Percentiles rank a stretch among this genome's conserved stretches.
Conservation (phyloP, 495 filamentous ascomycete species). For the Neurospora terricola region DNA sequence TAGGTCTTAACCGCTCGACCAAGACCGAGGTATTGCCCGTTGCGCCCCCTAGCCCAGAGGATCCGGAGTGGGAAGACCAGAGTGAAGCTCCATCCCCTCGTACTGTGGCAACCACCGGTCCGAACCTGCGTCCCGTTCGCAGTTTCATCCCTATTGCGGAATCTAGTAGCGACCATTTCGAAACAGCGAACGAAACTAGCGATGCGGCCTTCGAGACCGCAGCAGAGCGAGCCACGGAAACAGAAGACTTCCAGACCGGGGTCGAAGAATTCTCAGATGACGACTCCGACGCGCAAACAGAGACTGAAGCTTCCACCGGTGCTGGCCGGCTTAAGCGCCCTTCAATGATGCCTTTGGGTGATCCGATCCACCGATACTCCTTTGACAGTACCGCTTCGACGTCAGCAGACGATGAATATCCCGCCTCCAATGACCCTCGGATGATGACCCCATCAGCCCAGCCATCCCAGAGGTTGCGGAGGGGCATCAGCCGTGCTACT, state of each 20-base stretch:
- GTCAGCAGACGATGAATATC: slow-evolving; percentile 61
- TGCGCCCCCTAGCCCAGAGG: slow-evolving; percentile 26
- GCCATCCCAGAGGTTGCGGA: slow-evolving; percentile 55
- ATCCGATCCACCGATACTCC: slow-evolving; percentile 46
- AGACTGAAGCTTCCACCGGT: slow-evolving; percentile 42
- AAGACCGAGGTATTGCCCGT: slow-evolving; percentile 60
- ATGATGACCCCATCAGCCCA: slow-evolving; percentile 53
- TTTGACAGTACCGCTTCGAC: slow-evolving; percentile 86
- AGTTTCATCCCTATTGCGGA: slow-evolving; percentile 20
- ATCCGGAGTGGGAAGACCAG: slow-evolving; percentile 86
- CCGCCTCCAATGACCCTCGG: slow-evolving; percentile 15
- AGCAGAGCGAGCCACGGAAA: slow-evolving; percentile 74
- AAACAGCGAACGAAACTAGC: slow-evolving; percentile 76
- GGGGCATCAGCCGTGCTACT: slow-evolving; percentile 53
- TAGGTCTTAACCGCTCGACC: slow-evolving; percentile 67
- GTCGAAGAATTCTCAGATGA: slow-evolving; percentile 69
- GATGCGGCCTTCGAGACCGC: slow-evolving; percentile 83
- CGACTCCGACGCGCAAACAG: slow-evolving; percentile 82
- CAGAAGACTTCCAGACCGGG: slow-evolving; percentile 89
- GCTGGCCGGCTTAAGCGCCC: slow-evolving; percentile 30
- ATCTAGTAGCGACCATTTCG: slow-evolving; percentile 53
- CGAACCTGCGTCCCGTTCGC: slow-evolving; percentile 5
- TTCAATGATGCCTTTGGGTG: slow-evolving; percentile 19
- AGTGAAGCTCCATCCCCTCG: slow-evolving; percentile 26
- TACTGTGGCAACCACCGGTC: slow-evolving; percentile 6